Percentiles rank a stretch among this genome's conserved stretches.
phyloP scores from a whole-genome alignment of 176 grass and related monocot species.

The Panicum miliaceum region DNA sequence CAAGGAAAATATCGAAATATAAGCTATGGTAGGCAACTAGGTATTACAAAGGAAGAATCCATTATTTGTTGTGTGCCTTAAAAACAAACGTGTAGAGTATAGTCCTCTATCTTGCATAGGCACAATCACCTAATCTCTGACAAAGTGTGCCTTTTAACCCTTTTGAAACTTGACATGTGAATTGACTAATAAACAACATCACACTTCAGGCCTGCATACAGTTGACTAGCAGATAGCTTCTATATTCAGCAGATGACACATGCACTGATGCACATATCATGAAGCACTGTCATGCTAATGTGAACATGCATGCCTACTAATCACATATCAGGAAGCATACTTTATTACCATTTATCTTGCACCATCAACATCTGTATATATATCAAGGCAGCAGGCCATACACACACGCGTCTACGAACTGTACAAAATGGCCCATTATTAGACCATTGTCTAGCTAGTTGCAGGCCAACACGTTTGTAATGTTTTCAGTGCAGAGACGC shows the following conservation, averaged over 20 bases:
- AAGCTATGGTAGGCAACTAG: not conserved
- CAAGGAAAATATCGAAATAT: not conserved
- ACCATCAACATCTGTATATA: not conserved
- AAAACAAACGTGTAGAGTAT: not conserved
- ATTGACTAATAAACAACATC: slow-evolving; percentile 2
- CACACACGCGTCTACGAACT: not conserved
- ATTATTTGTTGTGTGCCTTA: not conserved
- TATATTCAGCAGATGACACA: not conserved
- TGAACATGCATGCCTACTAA: not conserved
- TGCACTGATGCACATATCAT: not conserved
- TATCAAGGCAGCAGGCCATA: not conserved
- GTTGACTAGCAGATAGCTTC: slow-evolving; percentile 14
- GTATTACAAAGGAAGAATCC: not conserved
- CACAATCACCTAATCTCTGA: not conserved
- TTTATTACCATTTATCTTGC: not conserved
- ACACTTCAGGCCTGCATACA: not conserved
- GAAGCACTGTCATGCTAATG: not conserved
- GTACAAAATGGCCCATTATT: not conserved
- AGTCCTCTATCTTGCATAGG: not conserved
- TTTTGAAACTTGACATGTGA: slow-evolving; percentile 2
- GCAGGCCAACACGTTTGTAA: not conserved
- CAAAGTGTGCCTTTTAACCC: not conserved
- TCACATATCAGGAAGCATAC: not conserved
- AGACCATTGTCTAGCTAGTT: not conserved
- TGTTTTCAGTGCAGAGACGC: slow-evolving; percentile 6